Evolutionary conservation across 306 rosid genomes (phyloP).

Genomic region (Medicago lupulina): DNA sequence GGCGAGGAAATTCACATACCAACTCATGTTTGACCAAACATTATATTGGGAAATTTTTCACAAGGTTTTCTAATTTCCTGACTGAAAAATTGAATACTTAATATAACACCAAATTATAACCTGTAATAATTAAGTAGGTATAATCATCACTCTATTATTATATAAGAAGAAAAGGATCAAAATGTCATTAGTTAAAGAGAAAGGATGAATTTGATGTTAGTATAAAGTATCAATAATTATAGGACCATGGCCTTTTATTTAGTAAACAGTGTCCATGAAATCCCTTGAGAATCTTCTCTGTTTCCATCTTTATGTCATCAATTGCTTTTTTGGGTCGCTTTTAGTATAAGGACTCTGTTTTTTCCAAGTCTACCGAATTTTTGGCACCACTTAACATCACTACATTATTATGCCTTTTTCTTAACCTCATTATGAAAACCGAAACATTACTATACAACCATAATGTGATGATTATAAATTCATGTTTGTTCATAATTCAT

Average conservation of each 20-base stretch:
- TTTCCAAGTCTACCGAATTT: slow-evolving; percentile 41
- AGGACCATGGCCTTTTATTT: slow-evolving; percentile 18
- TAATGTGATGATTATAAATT: slow-evolving; percentile 28
- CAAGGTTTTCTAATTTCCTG: background rate
- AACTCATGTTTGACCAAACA: slow-evolving; percentile 36
- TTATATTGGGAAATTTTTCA: background rate
- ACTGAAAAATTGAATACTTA: background rate
- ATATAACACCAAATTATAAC: slow-evolving; percentile 14
- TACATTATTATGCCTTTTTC: slow-evolving; percentile 31
- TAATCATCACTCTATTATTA: slow-evolving; percentile 36
- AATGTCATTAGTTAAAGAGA: slow-evolving; percentile 26
- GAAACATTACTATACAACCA: slow-evolving; percentile 7
- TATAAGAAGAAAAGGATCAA: slow-evolving; percentile 30
- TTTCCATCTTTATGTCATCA: slow-evolving; percentile 47
- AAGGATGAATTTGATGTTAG: slow-evolving; percentile 19
- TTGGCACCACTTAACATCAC: slow-evolving; percentile 39
- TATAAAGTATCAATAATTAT: slow-evolving; percentile 40
- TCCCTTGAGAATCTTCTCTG: slow-evolving; percentile 44
- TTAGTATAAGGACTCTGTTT: slow-evolving; percentile 35
- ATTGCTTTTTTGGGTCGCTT: slow-evolving; percentile 44
- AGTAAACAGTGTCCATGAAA: slow-evolving; percentile 40
- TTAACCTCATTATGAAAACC: slow-evolving; percentile 33
- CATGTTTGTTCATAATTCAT: slow-evolving; percentile 9
- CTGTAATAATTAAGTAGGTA: slow-evolving; percentile 37
- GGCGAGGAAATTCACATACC: background rate